Evolutionary conservation across 108 stramenopile genomes (phyloP).

Genomic region (Craspedostauros australis): DNA sequence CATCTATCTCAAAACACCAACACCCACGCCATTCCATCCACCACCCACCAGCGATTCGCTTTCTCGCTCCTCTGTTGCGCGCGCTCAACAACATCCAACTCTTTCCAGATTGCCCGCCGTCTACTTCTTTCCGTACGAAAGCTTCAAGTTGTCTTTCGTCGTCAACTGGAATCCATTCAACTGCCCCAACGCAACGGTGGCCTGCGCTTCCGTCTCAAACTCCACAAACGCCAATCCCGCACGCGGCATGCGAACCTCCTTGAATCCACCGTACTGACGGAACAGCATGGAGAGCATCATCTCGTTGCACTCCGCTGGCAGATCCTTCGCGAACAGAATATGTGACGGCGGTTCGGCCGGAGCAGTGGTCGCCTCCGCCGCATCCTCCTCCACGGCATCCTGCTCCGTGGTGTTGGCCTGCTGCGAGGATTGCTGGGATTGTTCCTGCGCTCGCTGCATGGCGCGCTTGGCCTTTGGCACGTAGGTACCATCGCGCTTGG

Average conservation of each 20-base stretch:
- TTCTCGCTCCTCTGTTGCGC: too few species aligned
- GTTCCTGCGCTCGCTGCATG: constrained; percentile 18
- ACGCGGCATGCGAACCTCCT: constrained; percentile 72
- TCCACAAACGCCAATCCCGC: constrained; percentile 86
- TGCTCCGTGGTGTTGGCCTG: background rate
- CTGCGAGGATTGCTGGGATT: constrained; percentile 7
- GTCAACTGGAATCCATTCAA: constrained; percentile 92
- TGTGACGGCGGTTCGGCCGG: constrained; percentile 44
- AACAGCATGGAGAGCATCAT: constrained; percentile 92
- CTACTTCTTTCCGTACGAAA: constrained; percentile 75
- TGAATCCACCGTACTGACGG: constrained; percentile 85
- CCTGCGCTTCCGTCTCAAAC: constrained; percentile 84
- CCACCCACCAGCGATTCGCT: too few species aligned
- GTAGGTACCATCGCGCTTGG: constrained; percentile 84
- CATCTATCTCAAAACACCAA: too few species aligned
- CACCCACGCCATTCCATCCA: too few species aligned
- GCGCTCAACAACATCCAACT: too few species aligned
- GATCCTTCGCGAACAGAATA: constrained; percentile 58
- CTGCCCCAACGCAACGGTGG: constrained; percentile 75
- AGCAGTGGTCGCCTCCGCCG: constrained; percentile 6
- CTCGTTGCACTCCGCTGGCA: constrained; percentile 83
- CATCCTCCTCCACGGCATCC: constrained; percentile 9
- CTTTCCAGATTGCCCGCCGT: too few species aligned
- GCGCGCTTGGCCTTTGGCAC: constrained; percentile 57
- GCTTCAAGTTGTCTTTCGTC: constrained; percentile 62